Base-by-base conservation (phyloP, 2,329 filamentous ascomycete species). In the Nemania sp. region DNA sequence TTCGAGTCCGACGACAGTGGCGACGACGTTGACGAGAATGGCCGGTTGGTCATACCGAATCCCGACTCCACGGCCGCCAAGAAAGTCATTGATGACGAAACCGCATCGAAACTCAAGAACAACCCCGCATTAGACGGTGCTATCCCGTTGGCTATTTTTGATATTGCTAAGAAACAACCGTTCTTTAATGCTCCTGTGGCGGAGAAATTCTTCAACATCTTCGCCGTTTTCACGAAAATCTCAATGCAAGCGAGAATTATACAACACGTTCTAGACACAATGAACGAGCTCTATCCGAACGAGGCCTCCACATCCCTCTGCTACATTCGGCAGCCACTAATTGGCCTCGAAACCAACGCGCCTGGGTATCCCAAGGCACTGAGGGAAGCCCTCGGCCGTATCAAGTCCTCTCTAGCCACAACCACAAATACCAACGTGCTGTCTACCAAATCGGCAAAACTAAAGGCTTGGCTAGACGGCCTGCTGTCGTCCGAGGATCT, bases 71-170 rank as follows among this genome's bases (percentile, higher is more conserved):
- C 78, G 43, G 71, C 71, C 65, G 64, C 69, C 51, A 79, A 65
- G 78, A 82, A 72, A 73, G 82, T 81, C 15, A 76, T 78, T 62
- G 74, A 80, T 65, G 76, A 81, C 58, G 75, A 80, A 57, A 76
- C 77, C 0, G 74, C 77, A 3, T 71, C 76, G 66, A 79, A 80
- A 55, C 78, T 96, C 65, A 81, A 89, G 70, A 87, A 82, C 59
- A 94, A 92, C 49, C 92, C 94, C 3, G 92, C 92, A 10, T 82
- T 97, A 65, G 91, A 90, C 62, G 95, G 95, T n/a, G 95, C 92
- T 15, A 97, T 99, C 67, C 93, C 95, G 1, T 84, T 92, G 57
- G 92, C 94, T 40, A 91, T 99, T 49, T 97, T 97, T 71, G 92
- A 97, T 70, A 87, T 91, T 20, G 89, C 92, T 5, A 87, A 87